These are phyloP conservation scores for Candida argentea DNA, from an alignment of 805 yeast species.

Conservation along the genomic window DNA sequence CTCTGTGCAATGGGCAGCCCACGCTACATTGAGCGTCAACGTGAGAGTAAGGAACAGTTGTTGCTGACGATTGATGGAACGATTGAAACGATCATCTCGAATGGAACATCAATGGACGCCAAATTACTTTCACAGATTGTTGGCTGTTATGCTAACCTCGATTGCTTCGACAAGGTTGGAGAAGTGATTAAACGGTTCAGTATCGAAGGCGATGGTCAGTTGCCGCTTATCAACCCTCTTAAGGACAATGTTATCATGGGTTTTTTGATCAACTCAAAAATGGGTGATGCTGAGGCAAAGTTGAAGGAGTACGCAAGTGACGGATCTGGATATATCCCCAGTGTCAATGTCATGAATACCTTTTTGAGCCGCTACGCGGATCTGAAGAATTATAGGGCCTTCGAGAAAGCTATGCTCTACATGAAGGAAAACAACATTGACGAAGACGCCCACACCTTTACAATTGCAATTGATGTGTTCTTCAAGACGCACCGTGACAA, in stretches of 20 bases:
- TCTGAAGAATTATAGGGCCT: constrained; percentile 34
- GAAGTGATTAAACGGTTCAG: constrained; percentile 22
- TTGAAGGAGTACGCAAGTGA: constrained; percentile 25
- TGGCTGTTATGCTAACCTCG: constrained; percentile 32
- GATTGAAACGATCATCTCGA: constrained; percentile 18
- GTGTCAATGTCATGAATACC: constrained; percentile 41
- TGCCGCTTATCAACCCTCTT: constrained; percentile 26
- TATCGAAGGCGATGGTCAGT: constrained; percentile 9
- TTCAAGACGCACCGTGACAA: constrained; percentile 37
- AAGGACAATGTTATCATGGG: constrained; percentile 39
- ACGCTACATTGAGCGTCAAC: constrained; percentile 13
- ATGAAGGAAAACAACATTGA: constrained; percentile 32
- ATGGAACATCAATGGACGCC: constrained; percentile 28
- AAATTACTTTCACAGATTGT: constrained; percentile 40
- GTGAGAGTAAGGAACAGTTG: constrained; percentile 14
- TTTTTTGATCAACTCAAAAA: constrained; percentile 26
- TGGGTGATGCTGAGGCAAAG: constrained; percentile 35
- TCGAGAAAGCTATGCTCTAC: constrained; percentile 34
- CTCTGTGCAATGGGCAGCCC: constrained; percentile 38
- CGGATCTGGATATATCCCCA: constrained; percentile 30
- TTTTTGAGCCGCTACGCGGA: constrained; percentile 35
- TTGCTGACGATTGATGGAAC: constrained; percentile 16
- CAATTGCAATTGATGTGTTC: constrained; percentile 45
- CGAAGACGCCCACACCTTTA: constrained; percentile 56
- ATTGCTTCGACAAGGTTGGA: constrained; percentile 32